Percentiles rank a stretch among this genome's conserved stretches.
Conservation (phyloP, 192 early-diverging fungal genomes). For the Coemansia interrupta region DNA sequence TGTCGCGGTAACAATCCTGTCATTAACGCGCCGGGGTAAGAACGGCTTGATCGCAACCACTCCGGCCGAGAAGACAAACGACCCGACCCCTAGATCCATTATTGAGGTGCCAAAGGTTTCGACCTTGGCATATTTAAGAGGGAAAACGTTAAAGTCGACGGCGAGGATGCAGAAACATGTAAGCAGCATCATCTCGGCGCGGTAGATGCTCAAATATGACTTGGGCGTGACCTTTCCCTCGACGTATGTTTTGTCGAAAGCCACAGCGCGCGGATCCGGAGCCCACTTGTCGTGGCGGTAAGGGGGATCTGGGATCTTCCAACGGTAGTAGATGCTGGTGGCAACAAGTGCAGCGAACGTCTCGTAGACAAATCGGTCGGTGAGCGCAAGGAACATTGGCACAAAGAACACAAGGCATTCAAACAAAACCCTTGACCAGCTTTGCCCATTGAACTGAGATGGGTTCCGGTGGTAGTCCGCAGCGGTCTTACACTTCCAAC, state of each 20-base stretch:
- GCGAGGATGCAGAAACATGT: conserved; percentile 87
- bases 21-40: conserved; percentile 34
- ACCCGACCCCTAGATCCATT: conserved; percentile 94
- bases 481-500: conserved; percentile 54
- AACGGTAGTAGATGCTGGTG: conserved; percentile 32
- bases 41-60: conserved; percentile 70
- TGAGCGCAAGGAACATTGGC: conserved; percentile 45
- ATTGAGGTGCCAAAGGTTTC: conserved; percentile 88
- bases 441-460: conserved; percentile 17
- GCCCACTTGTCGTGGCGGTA: conserved; percentile 50
- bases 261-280: conserved; percentile 43
- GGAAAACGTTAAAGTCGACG: conserved; percentile 91
- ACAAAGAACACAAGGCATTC: conserved; percentile 37
- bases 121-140: conserved; percentile 83
- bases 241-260: conserved; percentile 29
- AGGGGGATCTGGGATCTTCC: conserved; percentile 40
- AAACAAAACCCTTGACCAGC: conserved; percentile 21
- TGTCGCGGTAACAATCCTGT: conserved; percentile 19
- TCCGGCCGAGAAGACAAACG: conserved; percentile 89
- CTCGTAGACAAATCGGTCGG: conserved; percentile 27
- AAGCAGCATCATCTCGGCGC: conserved; percentile 72
- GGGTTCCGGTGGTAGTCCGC: conserved; percentile 43
- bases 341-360: conserved; percentile 18
- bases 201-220: conserved; percentile 65
- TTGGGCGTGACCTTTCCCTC: conserved; percentile 40